Evolutionary conservation across 148 eudicot genomes (phyloP).

Genomic region (Fagopyrum tataricum): DNA sequence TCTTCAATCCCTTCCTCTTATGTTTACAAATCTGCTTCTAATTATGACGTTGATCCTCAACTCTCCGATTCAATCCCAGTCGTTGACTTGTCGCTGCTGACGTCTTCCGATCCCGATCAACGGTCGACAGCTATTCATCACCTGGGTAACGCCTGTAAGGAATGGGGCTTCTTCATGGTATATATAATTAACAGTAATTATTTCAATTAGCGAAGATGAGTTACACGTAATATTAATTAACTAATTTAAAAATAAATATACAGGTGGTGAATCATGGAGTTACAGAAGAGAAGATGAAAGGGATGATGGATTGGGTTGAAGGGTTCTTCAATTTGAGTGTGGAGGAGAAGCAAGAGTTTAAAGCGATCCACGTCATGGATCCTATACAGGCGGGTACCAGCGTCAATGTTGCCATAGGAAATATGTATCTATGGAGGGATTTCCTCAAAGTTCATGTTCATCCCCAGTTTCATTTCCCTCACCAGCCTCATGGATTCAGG

Average conservation of each 20-base stretch:
- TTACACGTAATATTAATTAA: background rate
- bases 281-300: too few species aligned
- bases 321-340: constrained; percentile 40
- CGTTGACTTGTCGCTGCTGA: constrained; percentile 33
- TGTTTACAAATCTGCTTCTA: too few species aligned
- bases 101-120: constrained; percentile 22
- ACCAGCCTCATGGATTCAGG: constrained; percentile 25
- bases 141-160: constrained; percentile 35
- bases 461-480: constrained; percentile 35
- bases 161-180: constrained; percentile 54
- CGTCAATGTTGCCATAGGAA: constrained; percentile 29
- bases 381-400: constrained; percentile 41
- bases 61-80: constrained; percentile 21
- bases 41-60: too few species aligned
- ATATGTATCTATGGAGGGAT: constrained; percentile 43
- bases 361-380: constrained; percentile 29
- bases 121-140: constrained; percentile 28
- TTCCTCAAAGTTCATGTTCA: constrained; percentile 32
- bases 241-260: constrained; percentile 17
- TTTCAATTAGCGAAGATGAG: background rate
- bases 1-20: too few species aligned
- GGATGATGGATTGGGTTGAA: constrained; percentile 21
- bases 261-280: background rate
- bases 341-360: constrained; percentile 39
- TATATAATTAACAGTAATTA: background rate